Evolutionary conservation across 2,329 filamentous ascomycete species (phyloP), one percentile per base, ranked within the genome.

Genomic region (Fusarium multiceps): DNA sequence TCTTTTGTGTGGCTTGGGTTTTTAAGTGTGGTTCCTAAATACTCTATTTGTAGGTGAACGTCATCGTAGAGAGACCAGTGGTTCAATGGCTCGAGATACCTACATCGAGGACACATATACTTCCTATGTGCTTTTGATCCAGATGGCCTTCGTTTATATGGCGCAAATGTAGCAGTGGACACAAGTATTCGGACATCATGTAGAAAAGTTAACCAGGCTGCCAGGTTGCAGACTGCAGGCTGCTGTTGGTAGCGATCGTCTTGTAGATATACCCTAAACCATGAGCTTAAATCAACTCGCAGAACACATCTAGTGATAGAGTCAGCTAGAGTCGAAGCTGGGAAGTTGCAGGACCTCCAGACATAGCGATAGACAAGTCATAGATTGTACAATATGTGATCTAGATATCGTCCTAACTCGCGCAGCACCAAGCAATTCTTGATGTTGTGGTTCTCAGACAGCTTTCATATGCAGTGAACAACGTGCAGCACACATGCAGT

Each of bases 401-500:
- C 34, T 53, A 11, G 16, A 53, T n/a, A n/a, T 23, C 20, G 20
- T 25, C 7, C 32, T 41, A 20, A 25, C 32, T 51, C 49, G 6
- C 23, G 49, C 32, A 41, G 49, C 32, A 53, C 34, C 34, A 18
- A 14, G 23, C 20, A 21, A 42, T 20, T 53, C 9, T 42, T 34
- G 23, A 41, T 20, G 41, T 18, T 12, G 49, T 53, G 34, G 49
- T 42, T 41, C 27, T 41, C 18, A 51, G 25, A 23, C 47, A 41
- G 27, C 20, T n/a, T 56, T 27, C 18, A 30, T 47, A 46, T 21
- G 37, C 45, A 30, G 45, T 55, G 41, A 42, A 54, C 27, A 63
- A 40, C 51, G 58, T 61, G 61, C 54, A 51, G 42, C 50, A 54
- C 40, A 45, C 28, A 50, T 59, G 63, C 46, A 47, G 51, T 69